Evolutionary conservation across 2,329 filamentous ascomycete genomes (phyloP).

Genomic region (Curvularia spicifera): DNA sequence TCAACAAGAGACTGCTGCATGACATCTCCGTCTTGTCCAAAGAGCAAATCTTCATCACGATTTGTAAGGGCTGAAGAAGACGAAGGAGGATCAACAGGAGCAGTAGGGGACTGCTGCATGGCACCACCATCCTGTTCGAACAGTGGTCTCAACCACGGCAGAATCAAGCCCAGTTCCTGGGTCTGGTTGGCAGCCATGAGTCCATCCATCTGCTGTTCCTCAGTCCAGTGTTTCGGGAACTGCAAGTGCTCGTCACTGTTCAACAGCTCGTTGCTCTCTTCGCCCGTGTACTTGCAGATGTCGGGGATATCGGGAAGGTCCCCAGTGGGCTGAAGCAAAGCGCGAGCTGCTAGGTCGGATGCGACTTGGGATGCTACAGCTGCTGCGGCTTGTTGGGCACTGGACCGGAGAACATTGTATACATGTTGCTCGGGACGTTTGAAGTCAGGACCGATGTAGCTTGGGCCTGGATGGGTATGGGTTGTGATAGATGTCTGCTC

Average conservation of each 20-base stretch:
- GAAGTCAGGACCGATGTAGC: no score
- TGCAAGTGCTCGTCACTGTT: not conserved
- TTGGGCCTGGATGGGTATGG: no score
- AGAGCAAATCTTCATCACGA: no score
- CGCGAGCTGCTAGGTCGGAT: not conserved
- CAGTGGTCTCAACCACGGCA: not conserved
- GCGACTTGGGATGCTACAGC: not conserved
- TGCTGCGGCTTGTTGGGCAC: conserved; percentile 5
- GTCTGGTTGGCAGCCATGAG: conserved; percentile 9
- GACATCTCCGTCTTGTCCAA: no score
- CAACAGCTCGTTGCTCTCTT: not conserved
- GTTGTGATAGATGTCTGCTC: no score
- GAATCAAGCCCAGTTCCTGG: not conserved
- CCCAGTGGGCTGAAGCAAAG: not conserved
- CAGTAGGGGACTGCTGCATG: not conserved
- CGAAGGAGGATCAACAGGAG: no score
- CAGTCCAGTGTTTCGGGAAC: not conserved
- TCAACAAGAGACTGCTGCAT: no score
- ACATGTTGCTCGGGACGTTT: no score
- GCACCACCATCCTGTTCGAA: not conserved
- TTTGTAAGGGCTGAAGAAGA: no score
- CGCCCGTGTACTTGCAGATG: conserved; percentile 1
- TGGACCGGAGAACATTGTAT: not conserved
- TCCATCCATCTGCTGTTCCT: conserved; percentile 4
- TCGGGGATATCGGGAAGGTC: conserved; percentile 2